Base-by-base conservation (phyloP, 2,329 filamentous ascomycete species). In the Penicillium nordicum region DNA sequence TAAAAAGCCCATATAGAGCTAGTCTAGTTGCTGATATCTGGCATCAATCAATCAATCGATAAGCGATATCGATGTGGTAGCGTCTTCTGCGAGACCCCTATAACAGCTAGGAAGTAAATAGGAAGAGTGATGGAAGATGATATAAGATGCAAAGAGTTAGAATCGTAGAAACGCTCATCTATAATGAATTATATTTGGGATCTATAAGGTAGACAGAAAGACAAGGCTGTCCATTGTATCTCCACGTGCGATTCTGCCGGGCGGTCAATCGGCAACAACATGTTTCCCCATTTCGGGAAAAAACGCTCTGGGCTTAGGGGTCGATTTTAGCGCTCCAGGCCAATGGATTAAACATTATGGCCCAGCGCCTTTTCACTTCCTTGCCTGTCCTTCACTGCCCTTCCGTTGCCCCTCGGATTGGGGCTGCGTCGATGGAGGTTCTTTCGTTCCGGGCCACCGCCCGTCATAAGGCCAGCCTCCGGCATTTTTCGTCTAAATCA, bases 401-500 rank as follows among this genome's bases (percentile, higher is more conserved):
- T 62, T 53, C 63, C 47, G 51, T 50, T 53, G 56, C 55, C 57
- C 62, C 62, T 51, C 57, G 60, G 61, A 63, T 52, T 45, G 60
- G 61, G 60, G 54, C 64, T 66, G 62, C 51, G 57, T 61, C 66
- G 61, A 66, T 73, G 68, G 67, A 72, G 55, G 61, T 69, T 60
- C 63, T 72, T 30, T 68, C 67, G 30, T 73, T 72, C 50, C 62
- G 68, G 57, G 63, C 70, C 40, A 64, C 67, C 51, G 69, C 67
- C 53, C 65, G 67, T 27, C 65, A 68, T 43, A 65, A 66, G 45
- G 57, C 67, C 58, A 64, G 63, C 57, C 60, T 65, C 34, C 65
- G 69, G 45, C 65, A 69, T 27, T 77, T 77, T 59, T 73, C 68
- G 30, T 77, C 78, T 1, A 75, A 76, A 37, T 70, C 73, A 55